These are phyloP conservation scores for Paracoccidioides brasiliensis DNA, from an alignment of 2,329 filamentous ascomycete genomes.

Conservation along the genomic window DNA sequence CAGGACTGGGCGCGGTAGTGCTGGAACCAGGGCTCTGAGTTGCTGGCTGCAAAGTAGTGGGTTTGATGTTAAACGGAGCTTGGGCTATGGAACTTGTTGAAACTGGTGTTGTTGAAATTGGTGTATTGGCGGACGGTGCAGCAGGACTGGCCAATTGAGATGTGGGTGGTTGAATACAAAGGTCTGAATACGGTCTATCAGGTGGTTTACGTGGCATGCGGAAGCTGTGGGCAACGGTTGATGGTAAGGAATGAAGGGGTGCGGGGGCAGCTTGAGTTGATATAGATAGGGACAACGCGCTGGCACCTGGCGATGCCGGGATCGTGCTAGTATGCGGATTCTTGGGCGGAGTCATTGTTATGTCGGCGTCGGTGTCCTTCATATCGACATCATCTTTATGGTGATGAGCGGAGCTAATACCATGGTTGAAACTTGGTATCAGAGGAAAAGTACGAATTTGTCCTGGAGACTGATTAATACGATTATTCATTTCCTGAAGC, in stretches of 20 bases:
- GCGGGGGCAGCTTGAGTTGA: conserved; percentile 10
- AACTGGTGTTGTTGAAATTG: conserved; percentile 19
- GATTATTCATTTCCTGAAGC: conserved; percentile 19
- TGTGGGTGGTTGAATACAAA: conserved; percentile 20
- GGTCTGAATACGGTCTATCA: conserved; percentile 13
- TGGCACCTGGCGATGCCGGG: background rate
- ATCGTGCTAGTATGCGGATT: conserved; percentile 1
- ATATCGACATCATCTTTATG: conserved; percentile 10
- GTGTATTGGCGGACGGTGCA: conserved; percentile 10
- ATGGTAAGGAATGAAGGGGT: conserved; percentile 23
- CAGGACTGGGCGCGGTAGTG: conserved; percentile 32
- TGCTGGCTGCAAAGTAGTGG: conserved; percentile 13
- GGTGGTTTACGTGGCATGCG: conserved; percentile 15
- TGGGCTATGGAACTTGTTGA: conserved; percentile 18
- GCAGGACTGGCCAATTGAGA: conserved; percentile 11
- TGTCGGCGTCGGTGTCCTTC: conserved; percentile 29
- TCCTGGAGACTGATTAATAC: conserved; percentile 12
- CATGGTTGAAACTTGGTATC: conserved; percentile 5
- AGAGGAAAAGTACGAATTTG: conserved; percentile 8
- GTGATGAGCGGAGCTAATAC: conserved; percentile 8
- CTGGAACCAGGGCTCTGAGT: conserved; percentile 17
- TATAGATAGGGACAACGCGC: background rate
- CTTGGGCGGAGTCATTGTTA: conserved; percentile 15
- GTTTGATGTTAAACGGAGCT: conserved; percentile 19
- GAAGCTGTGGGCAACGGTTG: conserved; percentile 27